Evolutionary conservation across 148 eudicot genomes (phyloP), one percentile per base, ranked within the genome.

Genomic region (Dysphania ambrosioides): DNA sequence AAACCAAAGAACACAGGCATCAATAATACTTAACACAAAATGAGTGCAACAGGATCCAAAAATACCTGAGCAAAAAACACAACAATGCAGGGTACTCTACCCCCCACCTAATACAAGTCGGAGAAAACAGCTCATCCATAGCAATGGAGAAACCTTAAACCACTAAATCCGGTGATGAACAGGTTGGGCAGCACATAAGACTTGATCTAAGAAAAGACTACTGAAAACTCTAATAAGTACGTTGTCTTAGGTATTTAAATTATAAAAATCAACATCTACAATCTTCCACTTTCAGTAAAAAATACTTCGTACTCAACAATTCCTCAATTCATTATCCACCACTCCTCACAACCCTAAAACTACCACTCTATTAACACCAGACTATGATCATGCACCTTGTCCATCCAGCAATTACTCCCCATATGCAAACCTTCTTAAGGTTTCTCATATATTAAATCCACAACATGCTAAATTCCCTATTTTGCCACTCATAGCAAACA

Each of bases 1-100:
- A 53, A 38, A 27, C 32, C 78, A 67, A n/a, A 65, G 5, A 34
- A 27, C 24, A 55, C 36, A 65, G n/a, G 32, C 31, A 64, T 59
- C 40, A 70, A 16, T 4, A 30, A 58, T 24, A 59, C 15, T 59
- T 8, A 59, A 59, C 42, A 42, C 57, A 51, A n/a, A 47, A 18
- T 26, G 36, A 15, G 21, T 19, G 58, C 58, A 42, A 53, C 58
- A n/a, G n/a, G n/a, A n/a, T n/a, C n/a, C n/a, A n/a, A n/a, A n/a
- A 57, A 11, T 4, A 47, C 3, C 16, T 1, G 4, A 47, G 53
- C 53, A 47, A 47, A 47, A 36, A 47, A 47, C 5, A 21, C 21
- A 16, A 4, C 53, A 47, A 47, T 12, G 53, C 53, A n/a, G n/a
- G n/a, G n/a, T n/a, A n/a, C n/a, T n/a, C n/a, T n/a, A n/a, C n/a